Evolutionary conservation across 2,329 filamentous ascomycete species (phyloP).

Genomic region (Fulvia fulva): DNA sequence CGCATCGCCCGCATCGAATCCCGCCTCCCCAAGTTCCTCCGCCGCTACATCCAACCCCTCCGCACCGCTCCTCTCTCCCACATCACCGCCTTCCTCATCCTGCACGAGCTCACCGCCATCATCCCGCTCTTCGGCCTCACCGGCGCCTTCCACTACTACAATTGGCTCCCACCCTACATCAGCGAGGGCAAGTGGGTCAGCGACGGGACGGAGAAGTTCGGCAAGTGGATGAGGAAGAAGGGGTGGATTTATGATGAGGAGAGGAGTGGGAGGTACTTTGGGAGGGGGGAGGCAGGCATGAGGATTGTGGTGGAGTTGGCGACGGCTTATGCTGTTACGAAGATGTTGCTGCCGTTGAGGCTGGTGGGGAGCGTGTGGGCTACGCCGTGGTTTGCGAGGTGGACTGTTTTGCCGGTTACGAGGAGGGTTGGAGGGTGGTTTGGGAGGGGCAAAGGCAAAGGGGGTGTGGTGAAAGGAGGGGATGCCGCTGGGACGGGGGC

Average conservation of each 20-base stretch:
- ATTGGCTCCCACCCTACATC: conserved; percentile 63
- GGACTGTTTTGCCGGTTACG: conserved; percentile 51
- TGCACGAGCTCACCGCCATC: conserved; percentile 89
- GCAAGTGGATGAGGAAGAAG: conserved; percentile 70
- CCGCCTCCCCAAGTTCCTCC: conserved; percentile 61
- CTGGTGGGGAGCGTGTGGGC: conserved; percentile 78
- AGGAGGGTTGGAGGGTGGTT: conserved; percentile 40
- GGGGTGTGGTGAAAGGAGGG: conserved; percentile 5
- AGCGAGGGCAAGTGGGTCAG: conserved; percentile 52
- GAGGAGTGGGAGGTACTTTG: conserved; percentile 35
- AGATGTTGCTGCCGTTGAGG: conserved; percentile 73
- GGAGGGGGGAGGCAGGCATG: conserved; percentile 44
- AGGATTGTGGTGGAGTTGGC: conserved; percentile 64
- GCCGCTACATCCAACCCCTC: conserved; percentile 65
- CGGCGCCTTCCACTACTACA: conserved; percentile 72
- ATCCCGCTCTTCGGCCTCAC: conserved; percentile 73
- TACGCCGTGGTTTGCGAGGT: conserved; percentile 85
- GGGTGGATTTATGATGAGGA: conserved; percentile 66
- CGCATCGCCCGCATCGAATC: conserved; percentile 37
- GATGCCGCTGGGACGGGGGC: conserved; percentile 35
- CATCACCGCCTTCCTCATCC: conserved; percentile 76
- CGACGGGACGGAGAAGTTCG: conserved; percentile 68
- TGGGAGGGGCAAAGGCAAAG: conserved; percentile 15
- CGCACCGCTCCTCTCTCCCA: conserved; percentile 76
- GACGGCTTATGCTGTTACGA: conserved; percentile 86